Percentiles rank a stretch among this genome's conserved stretches.
These are phyloP conservation scores for Mycena polygramma DNA, from an alignment of 768 basidiomycete genomes.

Conservation along the genomic window DNA sequence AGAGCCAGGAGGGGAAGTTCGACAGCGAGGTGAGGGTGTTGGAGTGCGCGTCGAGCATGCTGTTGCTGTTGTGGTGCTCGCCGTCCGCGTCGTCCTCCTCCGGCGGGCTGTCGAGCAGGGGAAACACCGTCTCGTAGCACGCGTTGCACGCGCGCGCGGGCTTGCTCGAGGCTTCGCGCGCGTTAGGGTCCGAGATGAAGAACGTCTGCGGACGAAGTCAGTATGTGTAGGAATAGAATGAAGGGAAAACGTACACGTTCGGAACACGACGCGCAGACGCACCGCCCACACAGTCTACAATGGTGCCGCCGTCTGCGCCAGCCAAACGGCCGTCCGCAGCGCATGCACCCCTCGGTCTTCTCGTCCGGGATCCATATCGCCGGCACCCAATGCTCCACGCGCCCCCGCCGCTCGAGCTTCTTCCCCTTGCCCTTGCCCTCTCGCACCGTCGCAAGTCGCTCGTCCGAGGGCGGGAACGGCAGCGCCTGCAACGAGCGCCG, in stretches of 20 bases:
- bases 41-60: conserved; percentile 28
- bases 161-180: conserved; percentile 60
- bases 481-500: conserved; percentile 80
- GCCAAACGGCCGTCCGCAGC: conserved; percentile 82
- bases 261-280: conserved; percentile 90
- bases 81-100: conserved; percentile 27
- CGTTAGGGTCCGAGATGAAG: conserved; percentile 73
- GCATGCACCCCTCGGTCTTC: conserved; percentile 87
- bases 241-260: conserved; percentile 66
- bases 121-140: conserved; percentile 91
- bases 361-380: conserved; percentile 94
- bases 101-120: conserved; percentile 54
- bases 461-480: conserved; percentile 72
- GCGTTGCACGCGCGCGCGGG: conserved; percentile 87
- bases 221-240: not conserved
- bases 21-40: conserved; percentile 66
- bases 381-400: conserved; percentile 88
- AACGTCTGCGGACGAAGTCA: conserved; percentile 84
- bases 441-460: conserved; percentile 49
- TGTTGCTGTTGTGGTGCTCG: conserved; percentile 2
- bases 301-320: conserved; percentile 88
- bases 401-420: conserved; percentile 55
- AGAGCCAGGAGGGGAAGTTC: conserved; percentile 66
- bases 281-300: conserved; percentile 87
- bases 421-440: conserved; percentile 40